Evolutionary conservation across 176 grass and related monocot genomes (phyloP).

Genomic region (Cymbopogon citratus): DNA sequence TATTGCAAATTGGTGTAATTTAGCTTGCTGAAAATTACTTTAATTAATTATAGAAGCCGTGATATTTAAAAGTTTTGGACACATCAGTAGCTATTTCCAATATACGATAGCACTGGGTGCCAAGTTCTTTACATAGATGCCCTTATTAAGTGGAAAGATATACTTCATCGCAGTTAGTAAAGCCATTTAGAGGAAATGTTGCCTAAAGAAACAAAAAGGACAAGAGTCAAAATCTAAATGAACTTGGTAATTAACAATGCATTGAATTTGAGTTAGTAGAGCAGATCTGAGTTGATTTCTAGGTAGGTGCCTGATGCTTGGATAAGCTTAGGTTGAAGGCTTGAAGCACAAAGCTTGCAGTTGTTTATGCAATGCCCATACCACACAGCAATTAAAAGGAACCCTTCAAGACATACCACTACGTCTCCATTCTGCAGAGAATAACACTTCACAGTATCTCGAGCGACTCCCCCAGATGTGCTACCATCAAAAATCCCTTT

Average conservation of each 20-base stretch:
- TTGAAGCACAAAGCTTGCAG: neutral
- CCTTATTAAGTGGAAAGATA: neutral
- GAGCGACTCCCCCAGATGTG: constrained; percentile 70
- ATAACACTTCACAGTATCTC: constrained; percentile 76
- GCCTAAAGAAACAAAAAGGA: neutral
- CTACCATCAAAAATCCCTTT: constrained; percentile 79
- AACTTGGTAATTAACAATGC: neutral
- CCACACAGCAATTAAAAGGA: neutral
- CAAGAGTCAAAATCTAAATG: neutral
- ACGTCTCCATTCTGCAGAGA: constrained; percentile 87
- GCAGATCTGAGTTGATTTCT: constrained; percentile 13
- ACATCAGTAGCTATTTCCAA: neutral
- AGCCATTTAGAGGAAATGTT: neutral
- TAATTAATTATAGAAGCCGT: neutral
- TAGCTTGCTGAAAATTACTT: neutral
- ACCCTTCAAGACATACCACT: constrained; percentile 60
- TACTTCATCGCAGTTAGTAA: neutral
- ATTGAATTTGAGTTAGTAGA: neutral
- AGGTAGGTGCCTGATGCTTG: neutral
- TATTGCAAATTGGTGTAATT: neutral
- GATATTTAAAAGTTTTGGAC: neutral
- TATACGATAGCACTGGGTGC: neutral
- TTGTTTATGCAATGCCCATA: constrained; percentile 2
- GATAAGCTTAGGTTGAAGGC: neutral
- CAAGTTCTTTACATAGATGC: neutral